Conservation (phyloP, 208 protist genomes). For the Spongospora subterranea region DNA sequence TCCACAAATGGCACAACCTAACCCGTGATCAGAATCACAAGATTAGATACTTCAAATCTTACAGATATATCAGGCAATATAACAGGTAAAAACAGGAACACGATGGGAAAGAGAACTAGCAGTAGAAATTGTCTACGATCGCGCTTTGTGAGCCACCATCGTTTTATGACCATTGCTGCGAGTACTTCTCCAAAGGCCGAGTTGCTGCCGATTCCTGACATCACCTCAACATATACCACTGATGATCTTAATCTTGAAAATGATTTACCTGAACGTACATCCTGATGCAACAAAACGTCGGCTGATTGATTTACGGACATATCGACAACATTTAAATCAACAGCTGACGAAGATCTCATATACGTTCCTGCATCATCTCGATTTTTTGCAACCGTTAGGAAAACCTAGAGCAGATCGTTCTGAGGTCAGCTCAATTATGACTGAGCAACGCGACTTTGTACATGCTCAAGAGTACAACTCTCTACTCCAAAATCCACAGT, state of each 20-base stretch:
- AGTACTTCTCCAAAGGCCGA: neutral
- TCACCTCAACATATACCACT: neutral
- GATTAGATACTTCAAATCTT: neutral
- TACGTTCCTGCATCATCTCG: neutral
- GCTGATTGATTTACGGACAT: neutral
- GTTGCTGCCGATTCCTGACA: neutral
- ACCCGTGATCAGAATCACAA: neutral
- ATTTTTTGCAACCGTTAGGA: neutral
- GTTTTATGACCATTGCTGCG: constrained; percentile 22
- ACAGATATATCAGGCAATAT: neutral
- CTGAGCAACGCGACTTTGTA: neutral
- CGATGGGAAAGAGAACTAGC: neutral
- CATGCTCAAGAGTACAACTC: constrained; percentile 63
- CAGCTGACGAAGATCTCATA: neutral
- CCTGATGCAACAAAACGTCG: neutral
- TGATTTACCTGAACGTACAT: neutral
- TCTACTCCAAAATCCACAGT: constrained; percentile 51
- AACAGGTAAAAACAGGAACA: neutral
- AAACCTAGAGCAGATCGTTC: neutral
- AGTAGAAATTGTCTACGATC: neutral
- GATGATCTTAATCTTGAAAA: too few species aligned
- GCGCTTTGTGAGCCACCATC: constrained; percentile 18
- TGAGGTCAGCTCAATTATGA: neutral
- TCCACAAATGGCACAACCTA: neutral
- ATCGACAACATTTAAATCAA: neutral